Percentiles rank a stretch among this genome's conserved stretches.
These are phyloP conservation scores for Ilex aquifolium DNA, from an alignment of 257 asterid species.

Conservation along the genomic window DNA sequence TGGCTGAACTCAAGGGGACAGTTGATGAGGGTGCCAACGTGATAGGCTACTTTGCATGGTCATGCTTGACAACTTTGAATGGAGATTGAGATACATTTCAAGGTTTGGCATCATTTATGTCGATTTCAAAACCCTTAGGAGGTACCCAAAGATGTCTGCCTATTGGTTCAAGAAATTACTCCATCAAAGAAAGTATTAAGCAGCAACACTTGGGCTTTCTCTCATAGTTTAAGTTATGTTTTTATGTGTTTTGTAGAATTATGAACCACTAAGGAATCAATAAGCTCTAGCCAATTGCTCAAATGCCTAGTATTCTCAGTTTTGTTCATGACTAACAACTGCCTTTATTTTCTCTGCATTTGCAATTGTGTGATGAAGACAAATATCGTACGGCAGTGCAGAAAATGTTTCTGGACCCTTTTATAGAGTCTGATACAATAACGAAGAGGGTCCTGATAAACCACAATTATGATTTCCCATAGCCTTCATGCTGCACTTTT, in stretches of 20 bases:
- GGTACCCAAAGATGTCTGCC: conserved; percentile 91
- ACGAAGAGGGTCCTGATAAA: too few relatives aligned
- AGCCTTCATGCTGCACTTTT: too few relatives aligned
- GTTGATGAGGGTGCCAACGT: conserved; percentile 77
- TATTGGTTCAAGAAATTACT: conserved; percentile 65
- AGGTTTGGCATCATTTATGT: conserved; percentile 84
- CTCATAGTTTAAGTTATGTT: too few relatives aligned
- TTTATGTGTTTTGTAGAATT: too few relatives aligned
- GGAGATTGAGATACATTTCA: conserved; percentile 84
- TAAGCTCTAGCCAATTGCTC: too few relatives aligned
- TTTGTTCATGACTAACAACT: neutral
- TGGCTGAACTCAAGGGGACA: conserved; percentile 56
- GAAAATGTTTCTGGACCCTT: too few relatives aligned
- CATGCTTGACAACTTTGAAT: conserved; percentile 88
- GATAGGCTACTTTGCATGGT: conserved; percentile 78
- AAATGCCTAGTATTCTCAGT: too few relatives aligned
- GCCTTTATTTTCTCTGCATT: too few relatives aligned
- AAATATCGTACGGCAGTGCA: too few relatives aligned
- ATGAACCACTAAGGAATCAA: conserved; percentile 2
- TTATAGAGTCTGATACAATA: too few relatives aligned
- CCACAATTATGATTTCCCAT: too few relatives aligned
- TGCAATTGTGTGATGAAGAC: too few relatives aligned
- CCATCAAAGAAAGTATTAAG: conserved; percentile 27
- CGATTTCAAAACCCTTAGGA: conserved; percentile 68
- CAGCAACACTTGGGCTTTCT: neutral